Percentiles rank a stretch among this genome's conserved stretches.
Conservation (phyloP, 23 red algal species). For the Gracilaria domingensis region DNA sequence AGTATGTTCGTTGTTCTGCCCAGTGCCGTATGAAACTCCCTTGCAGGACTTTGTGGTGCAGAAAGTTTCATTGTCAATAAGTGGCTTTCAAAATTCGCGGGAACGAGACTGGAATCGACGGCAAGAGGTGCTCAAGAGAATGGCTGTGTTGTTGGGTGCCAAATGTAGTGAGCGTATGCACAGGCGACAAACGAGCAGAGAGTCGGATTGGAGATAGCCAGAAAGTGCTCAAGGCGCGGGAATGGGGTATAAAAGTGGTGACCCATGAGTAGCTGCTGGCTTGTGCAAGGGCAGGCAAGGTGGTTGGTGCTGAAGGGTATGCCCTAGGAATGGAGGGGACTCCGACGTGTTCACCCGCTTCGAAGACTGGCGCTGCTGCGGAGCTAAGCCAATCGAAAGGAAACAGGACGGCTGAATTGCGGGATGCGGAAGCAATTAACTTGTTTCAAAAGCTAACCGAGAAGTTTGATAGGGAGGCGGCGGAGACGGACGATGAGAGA, state of each 20-base stretch:
- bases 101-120: constrained; percentile 60
- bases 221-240: constrained; percentile 45
- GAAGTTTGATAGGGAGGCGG: constrained; percentile 5
- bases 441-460: constrained; percentile 31
- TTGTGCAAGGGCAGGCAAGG: constrained; percentile 52
- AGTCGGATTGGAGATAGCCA: background rate
- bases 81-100: constrained; percentile 21
- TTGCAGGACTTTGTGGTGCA: constrained; percentile 14
- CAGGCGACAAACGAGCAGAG: constrained; percentile 33
- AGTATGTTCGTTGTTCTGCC: constrained; percentile 34
- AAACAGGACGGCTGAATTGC: background rate
- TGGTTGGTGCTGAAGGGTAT: constrained; percentile 46
- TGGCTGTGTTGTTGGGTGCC: constrained; percentile 46
- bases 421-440: background rate
- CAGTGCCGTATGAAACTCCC: constrained; percentile 37
- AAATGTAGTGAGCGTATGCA: constrained; percentile 48
- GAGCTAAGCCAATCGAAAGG: background rate
- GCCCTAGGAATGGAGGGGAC: background rate
- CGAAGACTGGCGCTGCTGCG: background rate
- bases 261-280: constrained; percentile 56
- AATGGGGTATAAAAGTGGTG: constrained; percentile 62
- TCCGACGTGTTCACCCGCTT: background rate
- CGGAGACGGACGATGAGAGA: background rate
- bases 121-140: constrained; percentile 46
- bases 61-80: constrained; percentile 45